phyloP scores from a whole-genome alignment of 306 rosid genomes.

The Luffa aegyptiaca region DNA sequence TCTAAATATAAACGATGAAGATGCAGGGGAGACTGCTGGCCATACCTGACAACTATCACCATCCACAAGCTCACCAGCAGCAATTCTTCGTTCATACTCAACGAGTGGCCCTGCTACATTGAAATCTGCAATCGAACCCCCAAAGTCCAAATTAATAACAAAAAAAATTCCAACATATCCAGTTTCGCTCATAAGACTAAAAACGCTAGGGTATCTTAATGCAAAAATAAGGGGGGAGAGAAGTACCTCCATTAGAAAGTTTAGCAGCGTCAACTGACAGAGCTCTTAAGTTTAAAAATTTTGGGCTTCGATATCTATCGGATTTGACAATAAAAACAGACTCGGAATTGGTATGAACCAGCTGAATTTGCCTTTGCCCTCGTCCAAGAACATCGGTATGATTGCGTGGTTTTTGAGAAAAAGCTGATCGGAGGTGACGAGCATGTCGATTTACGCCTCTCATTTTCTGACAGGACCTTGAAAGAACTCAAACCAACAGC shows the following conservation, averaged over 20 bases:
- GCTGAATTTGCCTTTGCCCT: conserved; percentile 14
- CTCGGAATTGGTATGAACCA: conserved; percentile 21
- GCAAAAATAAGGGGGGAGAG: neutral
- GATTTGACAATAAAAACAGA: conserved; percentile 27
- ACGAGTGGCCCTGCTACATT: conserved; percentile 73
- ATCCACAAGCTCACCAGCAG: conserved; percentile 64
- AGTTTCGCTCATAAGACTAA: neutral
- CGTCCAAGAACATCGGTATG: conserved; percentile 19
- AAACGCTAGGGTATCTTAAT: neutral
- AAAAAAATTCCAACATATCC: neutral
- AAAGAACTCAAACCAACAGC: neutral
- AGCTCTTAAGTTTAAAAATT: conserved; percentile 34
- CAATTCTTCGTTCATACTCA: conserved; percentile 85
- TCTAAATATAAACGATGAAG: neutral
- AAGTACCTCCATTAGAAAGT: conserved; percentile 50
- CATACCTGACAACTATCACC: conserved; percentile 87
- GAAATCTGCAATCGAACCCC: conserved; percentile 28
- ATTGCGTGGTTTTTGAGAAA: conserved; percentile 24
- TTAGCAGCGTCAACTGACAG: conserved; percentile 35
- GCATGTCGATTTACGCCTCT: conserved; percentile 41
- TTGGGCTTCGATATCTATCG: conserved; percentile 15
- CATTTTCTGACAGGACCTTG: conserved; percentile 36
- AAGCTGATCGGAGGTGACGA: conserved; percentile 28
- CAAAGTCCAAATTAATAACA: conserved; percentile 9
- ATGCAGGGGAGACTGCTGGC: neutral